A percentile compares a stretch with the other conserved stretches of the same genome.
These are phyloP conservation scores for Saksenaea vasiformis DNA, from an alignment of 371 early-diverging fungal species.

Conservation along the genomic window DNA sequence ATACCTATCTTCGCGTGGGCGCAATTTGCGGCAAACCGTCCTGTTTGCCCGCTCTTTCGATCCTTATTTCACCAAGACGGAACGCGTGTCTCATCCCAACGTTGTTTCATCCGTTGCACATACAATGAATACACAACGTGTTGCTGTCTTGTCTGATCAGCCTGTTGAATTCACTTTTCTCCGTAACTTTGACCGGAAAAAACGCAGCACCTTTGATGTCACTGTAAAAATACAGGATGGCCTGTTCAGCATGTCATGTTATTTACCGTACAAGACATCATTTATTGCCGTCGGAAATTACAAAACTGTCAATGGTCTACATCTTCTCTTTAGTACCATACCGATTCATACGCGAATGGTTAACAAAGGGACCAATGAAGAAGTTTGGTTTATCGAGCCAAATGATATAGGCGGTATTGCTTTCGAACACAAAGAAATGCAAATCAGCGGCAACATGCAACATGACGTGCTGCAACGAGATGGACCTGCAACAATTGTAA, in stretches of 20 bases:
- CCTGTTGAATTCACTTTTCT: slow-evolving; percentile 63
- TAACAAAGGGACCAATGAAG: slow-evolving; percentile 30
- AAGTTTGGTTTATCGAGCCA: slow-evolving; percentile 72
- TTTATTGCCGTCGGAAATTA: slow-evolving; percentile 75
- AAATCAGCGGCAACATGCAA: slow-evolving; percentile 44
- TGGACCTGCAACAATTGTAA: slow-evolving; percentile 43
- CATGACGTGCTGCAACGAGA: slow-evolving; percentile 33
- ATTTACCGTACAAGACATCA: slow-evolving; percentile 64
- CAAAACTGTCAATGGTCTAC: slow-evolving; percentile 51
- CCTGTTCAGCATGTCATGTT: slow-evolving; percentile 42
- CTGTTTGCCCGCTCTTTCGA: slow-evolving; percentile 69
- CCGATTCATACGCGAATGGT: slow-evolving; percentile 64
- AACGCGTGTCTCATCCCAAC: slow-evolving; percentile 34
- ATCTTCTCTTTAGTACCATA: slow-evolving; percentile 60
- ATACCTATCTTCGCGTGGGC: slow-evolving; percentile 66
- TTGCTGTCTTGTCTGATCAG: slow-evolving; percentile 31
- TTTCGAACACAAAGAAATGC: slow-evolving; percentile 54
- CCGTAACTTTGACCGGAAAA: slow-evolving; percentile 67
- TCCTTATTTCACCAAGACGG: slow-evolving; percentile 59
- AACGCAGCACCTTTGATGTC: slow-evolving; percentile 52
- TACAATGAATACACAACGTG: slow-evolving; percentile 57
- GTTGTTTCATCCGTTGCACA: slow-evolving; percentile 46
- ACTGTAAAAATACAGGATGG: slow-evolving; percentile 25
- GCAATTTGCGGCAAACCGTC: slow-evolving; percentile 64
- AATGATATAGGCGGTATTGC: slow-evolving; percentile 61